Base-by-base conservation (phyloP, 2,329 filamentous ascomycete species). In the Neurospora sp. region DNA sequence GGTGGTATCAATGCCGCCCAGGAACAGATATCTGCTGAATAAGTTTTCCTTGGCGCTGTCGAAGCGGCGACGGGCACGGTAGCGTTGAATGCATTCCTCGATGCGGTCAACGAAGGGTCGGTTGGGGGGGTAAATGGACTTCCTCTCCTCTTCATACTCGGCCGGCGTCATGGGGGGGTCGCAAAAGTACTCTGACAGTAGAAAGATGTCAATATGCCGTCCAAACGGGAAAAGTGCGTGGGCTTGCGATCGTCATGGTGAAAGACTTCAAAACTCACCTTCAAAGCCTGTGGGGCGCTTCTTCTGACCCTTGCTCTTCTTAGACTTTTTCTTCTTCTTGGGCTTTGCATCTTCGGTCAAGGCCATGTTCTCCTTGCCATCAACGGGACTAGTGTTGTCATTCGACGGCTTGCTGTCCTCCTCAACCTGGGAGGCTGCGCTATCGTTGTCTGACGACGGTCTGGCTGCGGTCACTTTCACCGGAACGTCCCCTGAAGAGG, bases 81-180 rank as follows among this genome's bases (percentile, higher is more conserved):
- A 99, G 15, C 93, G 90, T 74, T 93, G 89, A 69, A 98, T 91
- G 66, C 92, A 96, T 36, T 89, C 86, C 77, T 97, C 90, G 52
- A 98, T 92, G 66, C 96, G 92, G 69, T 88, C 84, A 41, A 83
- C 77, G 73, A 91, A 89, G 1, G 85, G 79, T 8, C 84, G 78
- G 4, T 81, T 76, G 83, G 81, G 78, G 73, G 87, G 78, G 77
- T 97, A 99, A 33, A 96, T 81, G 12, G 86, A 83, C 23, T 85
- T 76, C 52, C 76, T 81, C 76, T 97, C 92, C 67, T 90, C 84
- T 3, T 84, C 80, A 67, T 87, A 85, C 76, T 97, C 89, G 0
- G 83, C 84, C 0, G 90, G 88, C 0, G 91, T 94, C 71, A 96
- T 81, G 0, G 93, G 93, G 0, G 89, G 85, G 78, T 98, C 95